Evolutionary conservation across 305 asterid genomes (phyloP), one percentile per base, ranked within the genome.

Genomic region (Fraxinus velutina): DNA sequence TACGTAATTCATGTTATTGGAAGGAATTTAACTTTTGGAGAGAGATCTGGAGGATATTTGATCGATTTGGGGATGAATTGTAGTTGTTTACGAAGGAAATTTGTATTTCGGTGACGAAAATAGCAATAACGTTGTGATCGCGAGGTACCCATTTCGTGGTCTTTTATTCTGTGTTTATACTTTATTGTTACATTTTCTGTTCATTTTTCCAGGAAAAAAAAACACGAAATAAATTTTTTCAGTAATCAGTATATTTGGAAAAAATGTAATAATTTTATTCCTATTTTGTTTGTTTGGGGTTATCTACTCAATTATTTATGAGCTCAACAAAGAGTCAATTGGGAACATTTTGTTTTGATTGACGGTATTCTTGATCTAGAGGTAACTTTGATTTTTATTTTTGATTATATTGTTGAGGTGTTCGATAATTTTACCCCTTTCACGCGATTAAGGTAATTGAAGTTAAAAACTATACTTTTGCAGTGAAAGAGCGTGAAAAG

Each of bases 91-190:
- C 39, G 79, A 21, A 70, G 81, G 78, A 50, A 39, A 77, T 57
- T 72, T 27, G 82, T 12, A 5, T 17, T 52, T 50, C 66, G 19
- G 39, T 30, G 64, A 17, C 44, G 70, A 82, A 39, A 72, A 34
- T 57, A 42, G 79, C 37, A 24, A 50, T 15, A 19, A 60, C 76
- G 73, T 71, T 29, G 57, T 60, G 84, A 83, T 84, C 81, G 57
- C 71, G 79, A 85, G 86, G 88, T 84, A 83, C 73, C 86, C 68
- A 27, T 37, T 82, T 6, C 75, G 50, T 72, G 57, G 19, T 57
- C 39, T 22, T 52, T 72, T 57, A 9, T 6, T 71, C 22, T 77
- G 84, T 6, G 21, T 13, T 29, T 70, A 29, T 70, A 5, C 22
- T 13, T 0, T 10, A 15, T 52, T 29, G 13, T 30, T 70, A 5